Conservation (phyloP, 768 basidiomycete species). For the Rhizopogon salebrosus region DNA sequence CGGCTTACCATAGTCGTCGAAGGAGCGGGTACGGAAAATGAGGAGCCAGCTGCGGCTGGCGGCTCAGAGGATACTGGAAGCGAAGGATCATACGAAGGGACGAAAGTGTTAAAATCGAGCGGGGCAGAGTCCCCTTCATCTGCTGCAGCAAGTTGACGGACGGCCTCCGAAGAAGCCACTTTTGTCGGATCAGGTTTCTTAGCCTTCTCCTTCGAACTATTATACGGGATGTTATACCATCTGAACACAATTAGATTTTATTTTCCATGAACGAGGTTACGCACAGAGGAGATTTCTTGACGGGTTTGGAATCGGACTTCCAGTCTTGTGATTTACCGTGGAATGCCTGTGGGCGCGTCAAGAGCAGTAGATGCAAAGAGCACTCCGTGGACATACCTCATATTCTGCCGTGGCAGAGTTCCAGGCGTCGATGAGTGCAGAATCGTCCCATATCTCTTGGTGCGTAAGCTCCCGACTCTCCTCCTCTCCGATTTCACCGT, state of each 20-base stretch:
- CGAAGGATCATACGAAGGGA: slow-evolving; percentile 65
- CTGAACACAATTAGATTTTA: slow-evolving; percentile 30
- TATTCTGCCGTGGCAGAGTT: slow-evolving; percentile 81
- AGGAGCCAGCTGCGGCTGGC: slow-evolving; percentile 9
- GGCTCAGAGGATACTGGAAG: slow-evolving; percentile 32
- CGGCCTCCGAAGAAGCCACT: slow-evolving; percentile 3
- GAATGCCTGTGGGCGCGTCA: slow-evolving; percentile 32
- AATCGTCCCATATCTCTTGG: slow-evolving; percentile 84
- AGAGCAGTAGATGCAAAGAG: not conserved
- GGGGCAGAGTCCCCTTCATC: slow-evolving; percentile 51
- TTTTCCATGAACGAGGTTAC: slow-evolving; percentile 21
- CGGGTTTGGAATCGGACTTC: slow-evolving; percentile 51
- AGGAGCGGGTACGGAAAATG: slow-evolving; percentile 27
- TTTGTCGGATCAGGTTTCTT: slow-evolving; percentile 13
- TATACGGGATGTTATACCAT: slow-evolving; percentile 69
- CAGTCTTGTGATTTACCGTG: slow-evolving; percentile 66
- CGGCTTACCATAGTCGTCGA: slow-evolving; percentile 42
- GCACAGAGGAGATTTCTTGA: slow-evolving; percentile 71
- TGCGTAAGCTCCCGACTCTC: slow-evolving; percentile 63
- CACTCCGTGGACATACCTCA: slow-evolving; percentile 35
- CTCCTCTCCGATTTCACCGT: slow-evolving; percentile 32
- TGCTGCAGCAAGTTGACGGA: not conserved
- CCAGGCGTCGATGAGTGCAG: slow-evolving; percentile 79
- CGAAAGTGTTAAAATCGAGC: slow-evolving; percentile 64
- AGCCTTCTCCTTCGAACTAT: slow-evolving; percentile 10